Evolutionary conservation across 2,329 filamentous ascomycete species (phyloP).

Genomic region (Pseudocercospora pini-densiflorae): DNA sequence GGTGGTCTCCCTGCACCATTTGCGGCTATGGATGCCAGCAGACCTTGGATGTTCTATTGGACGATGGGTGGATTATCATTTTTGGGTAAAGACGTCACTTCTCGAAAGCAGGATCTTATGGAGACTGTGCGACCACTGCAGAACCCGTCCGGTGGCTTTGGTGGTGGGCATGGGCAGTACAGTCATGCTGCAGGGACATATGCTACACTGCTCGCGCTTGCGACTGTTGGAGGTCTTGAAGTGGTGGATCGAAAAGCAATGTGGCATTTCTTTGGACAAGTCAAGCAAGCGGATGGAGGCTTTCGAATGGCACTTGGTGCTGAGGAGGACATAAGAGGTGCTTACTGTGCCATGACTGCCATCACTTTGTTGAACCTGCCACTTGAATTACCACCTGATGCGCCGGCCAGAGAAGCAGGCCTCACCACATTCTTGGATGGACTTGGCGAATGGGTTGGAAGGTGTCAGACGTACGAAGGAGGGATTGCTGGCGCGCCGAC

Average conservation of each 20-base stretch:
- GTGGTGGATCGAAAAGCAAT: slow-evolving; percentile 80
- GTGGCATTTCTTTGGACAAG: slow-evolving; percentile 86
- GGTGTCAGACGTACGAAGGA: slow-evolving; percentile 95
- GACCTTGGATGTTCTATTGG: slow-evolving; percentile 97
- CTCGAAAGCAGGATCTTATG: slow-evolving; percentile 66
- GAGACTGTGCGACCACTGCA: slow-evolving; percentile 81
- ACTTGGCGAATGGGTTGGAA: slow-evolving; percentile 77
- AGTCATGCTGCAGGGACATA: slow-evolving; percentile 91
- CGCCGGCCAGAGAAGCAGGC: slow-evolving; percentile 68
- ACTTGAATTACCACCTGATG: slow-evolving; percentile 73
- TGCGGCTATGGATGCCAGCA: slow-evolving; percentile 78
- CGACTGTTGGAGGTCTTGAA: slow-evolving; percentile 75
- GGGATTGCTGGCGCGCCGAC: slow-evolving; percentile 86
- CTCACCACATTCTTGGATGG: slow-evolving; percentile 70
- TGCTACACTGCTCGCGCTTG: slow-evolving; percentile 77
- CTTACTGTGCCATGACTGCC: slow-evolving; percentile 87
- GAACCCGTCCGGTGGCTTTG: slow-evolving; percentile 83
- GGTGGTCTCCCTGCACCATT: slow-evolving; percentile 70
- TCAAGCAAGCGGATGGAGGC: slow-evolving; percentile 89
- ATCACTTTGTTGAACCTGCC: slow-evolving; percentile 84
- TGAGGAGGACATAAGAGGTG: slow-evolving; percentile 92
- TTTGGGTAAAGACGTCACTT: slow-evolving; percentile 72
- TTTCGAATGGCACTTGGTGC: slow-evolving; percentile 85
- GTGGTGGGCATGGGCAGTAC: slow-evolving; percentile 87
- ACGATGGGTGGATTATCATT: slow-evolving; percentile 74